phyloP scores from a whole-genome alignment of 202 grass and related monocot species.

The Carex sylvatica region DNA sequence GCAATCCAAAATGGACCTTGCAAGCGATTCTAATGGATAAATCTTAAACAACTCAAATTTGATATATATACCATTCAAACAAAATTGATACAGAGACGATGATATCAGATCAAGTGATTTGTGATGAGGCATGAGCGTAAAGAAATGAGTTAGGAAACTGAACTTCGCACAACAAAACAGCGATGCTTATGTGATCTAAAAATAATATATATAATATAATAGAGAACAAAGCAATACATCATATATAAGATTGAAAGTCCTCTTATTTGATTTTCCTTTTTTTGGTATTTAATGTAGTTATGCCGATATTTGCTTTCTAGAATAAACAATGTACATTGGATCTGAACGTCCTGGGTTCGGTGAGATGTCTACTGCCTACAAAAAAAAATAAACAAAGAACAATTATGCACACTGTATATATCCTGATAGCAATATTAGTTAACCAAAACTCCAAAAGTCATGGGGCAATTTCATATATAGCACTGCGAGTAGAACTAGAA shows the following conservation, averaged over 20 bases:
- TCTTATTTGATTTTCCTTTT: not conserved
- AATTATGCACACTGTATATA: not conserved
- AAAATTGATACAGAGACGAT: not conserved
- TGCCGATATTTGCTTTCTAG: constrained; percentile 43
- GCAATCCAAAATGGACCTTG: too few species aligned
- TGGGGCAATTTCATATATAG: too few species aligned
- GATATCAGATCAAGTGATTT: not conserved
- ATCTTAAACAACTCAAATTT: too few species aligned
- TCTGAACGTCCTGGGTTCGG: constrained; percentile 78
- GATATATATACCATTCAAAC: too few species aligned
- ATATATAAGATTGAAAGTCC: not conserved
- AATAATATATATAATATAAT: not conserved
- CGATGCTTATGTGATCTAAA: not conserved
- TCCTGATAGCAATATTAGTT: too few species aligned
- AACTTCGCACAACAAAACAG: not conserved
- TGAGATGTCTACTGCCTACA: constrained; percentile 85
- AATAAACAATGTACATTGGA: constrained; percentile 81
- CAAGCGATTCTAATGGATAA: too few species aligned
- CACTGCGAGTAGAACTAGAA: too few species aligned
- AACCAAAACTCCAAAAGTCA: too few species aligned
- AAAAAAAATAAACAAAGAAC: constrained; percentile 10
- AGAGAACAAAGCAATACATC: not conserved
- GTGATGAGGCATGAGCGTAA: not conserved
- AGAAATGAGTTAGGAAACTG: not conserved
- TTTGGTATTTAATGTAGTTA: not conserved